Conservation (phyloP, 129 eudicot species). For the Pulicaria dysenterica region DNA sequence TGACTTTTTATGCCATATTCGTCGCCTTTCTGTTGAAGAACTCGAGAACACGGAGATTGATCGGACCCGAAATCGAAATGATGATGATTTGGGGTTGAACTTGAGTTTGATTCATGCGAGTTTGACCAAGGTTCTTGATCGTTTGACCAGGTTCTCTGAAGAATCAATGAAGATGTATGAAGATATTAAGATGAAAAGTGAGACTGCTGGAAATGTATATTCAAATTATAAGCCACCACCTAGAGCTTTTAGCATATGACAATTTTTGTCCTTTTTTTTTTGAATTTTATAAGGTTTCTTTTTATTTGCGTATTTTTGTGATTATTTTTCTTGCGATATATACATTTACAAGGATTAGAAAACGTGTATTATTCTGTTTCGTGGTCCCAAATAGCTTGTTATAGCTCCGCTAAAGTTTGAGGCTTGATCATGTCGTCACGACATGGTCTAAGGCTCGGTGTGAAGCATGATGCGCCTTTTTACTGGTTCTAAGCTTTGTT, state of each 20-base stretch:
- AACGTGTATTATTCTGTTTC: too few relatives aligned
- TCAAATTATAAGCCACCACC: conserved; percentile 58
- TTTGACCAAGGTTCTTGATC: conserved; percentile 76
- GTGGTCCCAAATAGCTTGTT: too few relatives aligned
- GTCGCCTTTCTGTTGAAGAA: conserved; percentile 46
- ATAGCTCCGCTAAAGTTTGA: too few relatives aligned
- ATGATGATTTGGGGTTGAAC: conserved; percentile 30
- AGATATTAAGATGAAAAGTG: conserved; percentile 64
- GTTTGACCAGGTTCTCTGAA: conserved; percentile 78
- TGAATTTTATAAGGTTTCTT: neutral
- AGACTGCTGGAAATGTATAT: conserved; percentile 64
- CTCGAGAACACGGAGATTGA: conserved; percentile 28
- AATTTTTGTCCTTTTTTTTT: neutral
- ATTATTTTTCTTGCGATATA: conserved; percentile 2
- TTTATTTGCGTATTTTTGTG: neutral
- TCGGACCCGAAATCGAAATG: conserved; percentile 26
- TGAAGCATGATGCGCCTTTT: too few relatives aligned
- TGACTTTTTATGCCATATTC: conserved; percentile 48
- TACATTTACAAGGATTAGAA: too few relatives aligned
- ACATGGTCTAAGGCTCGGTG: neutral
- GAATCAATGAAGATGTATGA: conserved; percentile 77
- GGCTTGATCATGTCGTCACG: neutral
- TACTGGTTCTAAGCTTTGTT: too few relatives aligned
- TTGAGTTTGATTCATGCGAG: conserved; percentile 53
- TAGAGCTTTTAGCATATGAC: conserved; percentile 56